Evolutionary conservation across 1,139 yeast species (phyloP).

Genomic region (Maudiozyma humilis): DNA sequence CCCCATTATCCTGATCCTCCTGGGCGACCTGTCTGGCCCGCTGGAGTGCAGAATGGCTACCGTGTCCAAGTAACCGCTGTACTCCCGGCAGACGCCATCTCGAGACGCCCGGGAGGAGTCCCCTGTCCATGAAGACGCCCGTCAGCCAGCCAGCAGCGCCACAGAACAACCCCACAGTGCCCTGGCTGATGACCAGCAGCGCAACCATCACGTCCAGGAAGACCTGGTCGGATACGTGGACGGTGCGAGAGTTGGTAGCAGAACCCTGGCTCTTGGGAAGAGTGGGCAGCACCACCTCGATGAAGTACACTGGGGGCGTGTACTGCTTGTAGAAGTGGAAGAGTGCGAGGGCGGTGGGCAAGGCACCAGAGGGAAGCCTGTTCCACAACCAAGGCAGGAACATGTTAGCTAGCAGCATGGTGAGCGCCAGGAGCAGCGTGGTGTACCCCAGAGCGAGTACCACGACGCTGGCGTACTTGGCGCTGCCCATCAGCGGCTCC

Average conservation of each 20-base stretch:
- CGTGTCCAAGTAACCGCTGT: neutral
- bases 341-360: conserved; percentile 23
- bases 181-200: conserved; percentile 26
- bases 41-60: neutral
- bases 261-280: conserved; percentile 14
- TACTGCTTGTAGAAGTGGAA: conserved; percentile 30
- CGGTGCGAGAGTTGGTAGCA: too few species aligned
- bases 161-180: conserved; percentile 20
- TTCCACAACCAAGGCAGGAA: conserved; percentile 22
- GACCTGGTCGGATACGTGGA: conserved; percentile 30
- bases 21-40: conserved; percentile 13
- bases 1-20: too few species aligned
- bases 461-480: conserved; percentile 26
- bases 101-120: conserved; percentile 25
- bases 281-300: conserved; percentile 20
- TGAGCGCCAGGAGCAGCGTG: conserved; percentile 13
- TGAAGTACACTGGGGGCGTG: conserved; percentile 29
- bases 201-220: conserved; percentile 20
- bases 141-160: conserved; percentile 29
- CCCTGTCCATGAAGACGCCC: conserved; percentile 27
- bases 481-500: conserved; percentile 29
- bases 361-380: conserved; percentile 23
- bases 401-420: conserved; percentile 14
- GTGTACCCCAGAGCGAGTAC: conserved; percentile 22
- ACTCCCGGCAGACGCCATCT: conserved; percentile 19